A percentile compares a stretch with the other conserved stretches of the same genome.
Evolutionary conservation across 345 rosid species (phyloP).

Genomic region (Raphanus sativus): DNA sequence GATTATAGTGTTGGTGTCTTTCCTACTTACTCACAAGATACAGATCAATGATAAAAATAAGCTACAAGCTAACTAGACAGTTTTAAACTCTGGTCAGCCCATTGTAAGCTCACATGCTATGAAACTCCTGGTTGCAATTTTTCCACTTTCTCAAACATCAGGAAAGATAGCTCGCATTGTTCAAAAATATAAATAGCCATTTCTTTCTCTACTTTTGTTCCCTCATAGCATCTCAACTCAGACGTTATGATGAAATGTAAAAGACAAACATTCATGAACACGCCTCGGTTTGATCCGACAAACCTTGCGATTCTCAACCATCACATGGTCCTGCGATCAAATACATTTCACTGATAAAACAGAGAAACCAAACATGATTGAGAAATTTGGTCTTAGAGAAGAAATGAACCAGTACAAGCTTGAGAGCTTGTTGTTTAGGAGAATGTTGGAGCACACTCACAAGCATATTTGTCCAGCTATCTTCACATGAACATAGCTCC

Average conservation of each 20-base stretch:
- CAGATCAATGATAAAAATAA: background rate
- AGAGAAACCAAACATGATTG: too few species aligned
- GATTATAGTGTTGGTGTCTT: background rate
- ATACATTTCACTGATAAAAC: too few species aligned
- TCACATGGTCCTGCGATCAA: background rate
- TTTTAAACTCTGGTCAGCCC: background rate
- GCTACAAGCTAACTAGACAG: background rate
- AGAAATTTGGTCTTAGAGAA: too few species aligned
- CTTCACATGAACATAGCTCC: too few species aligned
- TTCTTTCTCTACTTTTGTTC: background rate
- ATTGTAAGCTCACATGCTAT: conserved; percentile 8
- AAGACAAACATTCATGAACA: conserved; percentile 2
- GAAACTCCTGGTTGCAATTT: conserved; percentile 3
- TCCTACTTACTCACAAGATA: background rate
- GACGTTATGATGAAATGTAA: background rate
- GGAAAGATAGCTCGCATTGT: background rate
- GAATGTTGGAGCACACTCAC: conserved; percentile 7
- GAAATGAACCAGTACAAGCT: background rate
- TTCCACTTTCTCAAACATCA: background rate
- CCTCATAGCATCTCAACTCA: background rate
- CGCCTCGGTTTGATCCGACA: conserved; percentile 6
- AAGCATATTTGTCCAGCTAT: background rate
- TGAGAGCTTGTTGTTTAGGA: conserved; percentile 9
- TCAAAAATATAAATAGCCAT: conserved; percentile 8
- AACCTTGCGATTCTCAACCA: background rate